Evolutionary conservation across 768 basidiomycete species (phyloP).

Genomic region (Mycena indigotica): DNA sequence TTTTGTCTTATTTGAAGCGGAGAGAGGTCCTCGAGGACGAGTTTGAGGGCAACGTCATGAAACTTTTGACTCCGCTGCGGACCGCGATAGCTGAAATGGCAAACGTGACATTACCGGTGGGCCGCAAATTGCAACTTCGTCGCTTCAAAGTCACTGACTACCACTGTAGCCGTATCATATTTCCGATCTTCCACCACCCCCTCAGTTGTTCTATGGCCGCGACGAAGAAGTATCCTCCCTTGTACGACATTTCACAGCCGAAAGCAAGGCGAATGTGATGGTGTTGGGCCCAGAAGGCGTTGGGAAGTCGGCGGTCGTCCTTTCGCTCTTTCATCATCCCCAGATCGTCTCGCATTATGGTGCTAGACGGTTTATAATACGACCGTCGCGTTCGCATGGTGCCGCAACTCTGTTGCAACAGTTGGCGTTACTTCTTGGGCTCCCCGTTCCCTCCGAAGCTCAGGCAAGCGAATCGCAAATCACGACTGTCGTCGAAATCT

Average conservation of each 20-base stretch:
- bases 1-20: not conserved
- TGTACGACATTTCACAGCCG: not conserved
- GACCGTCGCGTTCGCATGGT: not conserved
- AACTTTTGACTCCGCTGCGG: not conserved
- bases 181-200: conserved; percentile 14
- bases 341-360: conserved; percentile 8
- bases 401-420: not conserved
- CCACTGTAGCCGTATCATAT: not conserved
- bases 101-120: not conserved
- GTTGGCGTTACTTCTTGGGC: conserved; percentile 2
- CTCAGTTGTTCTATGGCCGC: conserved; percentile 19
- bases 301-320: conserved; percentile 16
- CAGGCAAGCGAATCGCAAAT: not conserved
- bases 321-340: conserved; percentile 8
- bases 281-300: conserved; percentile 7
- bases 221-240: conserved; percentile 4
- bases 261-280: not conserved
- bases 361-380: conserved; percentile 8
- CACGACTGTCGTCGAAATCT: not conserved
- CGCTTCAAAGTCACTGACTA: not conserved
- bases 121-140: not conserved
- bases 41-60: not conserved
- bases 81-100: not conserved
- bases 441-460: not conserved
- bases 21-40: not conserved